phyloP scores from a whole-genome alignment of 177 flowering plant species.

The Telopea speciosissima region DNA sequence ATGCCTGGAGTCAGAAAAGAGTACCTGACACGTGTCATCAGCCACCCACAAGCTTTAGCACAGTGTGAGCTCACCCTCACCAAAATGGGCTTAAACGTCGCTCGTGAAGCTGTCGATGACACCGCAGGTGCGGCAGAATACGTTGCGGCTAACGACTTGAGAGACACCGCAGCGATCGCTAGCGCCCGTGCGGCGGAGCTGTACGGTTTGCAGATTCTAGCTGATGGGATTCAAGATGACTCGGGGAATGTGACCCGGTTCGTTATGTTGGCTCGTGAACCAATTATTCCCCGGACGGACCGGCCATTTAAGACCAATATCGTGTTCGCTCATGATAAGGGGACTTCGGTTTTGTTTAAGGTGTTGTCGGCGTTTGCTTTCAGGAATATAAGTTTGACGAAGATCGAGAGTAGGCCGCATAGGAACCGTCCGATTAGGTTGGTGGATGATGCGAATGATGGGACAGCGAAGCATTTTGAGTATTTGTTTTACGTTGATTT shows the following conservation, averaged over 20 bases:
- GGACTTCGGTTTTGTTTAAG: conserved; percentile 83
- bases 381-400: conserved; percentile 79
- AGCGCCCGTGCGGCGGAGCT: conserved; percentile 86
- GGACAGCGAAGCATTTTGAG: conserved; percentile 96
- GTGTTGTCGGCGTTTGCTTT: conserved; percentile 90
- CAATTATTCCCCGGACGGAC: conserved; percentile 86
- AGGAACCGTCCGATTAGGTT: conserved; percentile 68
- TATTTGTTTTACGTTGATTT: conserved; percentile 93
- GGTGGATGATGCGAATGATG: conserved; percentile 79
- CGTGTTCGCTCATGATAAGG: conserved; percentile 86
- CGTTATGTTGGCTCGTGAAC: conserved; percentile 95
- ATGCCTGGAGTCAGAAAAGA: conserved; percentile 75
- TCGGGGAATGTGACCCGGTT: conserved; percentile 86
- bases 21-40: conserved; percentile 68
- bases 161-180: conserved; percentile 90
- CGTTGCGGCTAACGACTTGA: conserved; percentile 60
- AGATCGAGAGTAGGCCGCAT: conserved; percentile 93
- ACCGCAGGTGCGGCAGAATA: conserved; percentile 96
- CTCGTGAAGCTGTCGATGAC: conserved; percentile 91
- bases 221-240: conserved; percentile 92
- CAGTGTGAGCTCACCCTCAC: conserved; percentile 91
- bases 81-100: conserved; percentile 64
- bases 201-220: conserved; percentile 72
- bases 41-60: conserved; percentile 89
- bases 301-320: conserved; percentile 95